Conservation (phyloP, 495 filamentous ascomycete species). For the Podospora pseudopauciseta region DNA sequence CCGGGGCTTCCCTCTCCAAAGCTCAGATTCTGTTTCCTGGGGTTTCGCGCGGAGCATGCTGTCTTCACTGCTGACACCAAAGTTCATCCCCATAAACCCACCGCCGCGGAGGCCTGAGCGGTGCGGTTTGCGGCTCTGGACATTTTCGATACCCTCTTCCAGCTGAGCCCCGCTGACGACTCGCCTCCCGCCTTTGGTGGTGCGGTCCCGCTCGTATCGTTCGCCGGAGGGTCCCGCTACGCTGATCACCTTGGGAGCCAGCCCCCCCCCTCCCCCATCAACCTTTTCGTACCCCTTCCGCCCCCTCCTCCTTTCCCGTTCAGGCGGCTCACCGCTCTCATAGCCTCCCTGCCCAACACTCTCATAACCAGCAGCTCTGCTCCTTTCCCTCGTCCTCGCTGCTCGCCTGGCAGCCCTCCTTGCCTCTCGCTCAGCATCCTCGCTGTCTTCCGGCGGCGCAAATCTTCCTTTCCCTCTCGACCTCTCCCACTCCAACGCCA, state of each 20-base stretch:
- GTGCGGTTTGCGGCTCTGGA: background rate
- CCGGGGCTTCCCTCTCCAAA: slow-evolving; percentile 17
- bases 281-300: background rate
- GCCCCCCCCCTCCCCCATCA: background rate
- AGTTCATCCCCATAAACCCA: background rate
- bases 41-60: slow-evolving; percentile 15
- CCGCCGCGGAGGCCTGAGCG: background rate
- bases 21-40: slow-evolving; percentile 26
- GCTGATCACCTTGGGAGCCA: background rate
- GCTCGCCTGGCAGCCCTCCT: background rate
- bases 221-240: background rate
- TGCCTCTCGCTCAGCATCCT: slow-evolving; percentile 11
- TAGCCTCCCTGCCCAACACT: background rate
- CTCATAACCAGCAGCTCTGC: slow-evolving; percentile 1
- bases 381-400: background rate
- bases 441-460: slow-evolving; percentile 11
- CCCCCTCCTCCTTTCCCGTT: background rate
- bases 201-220: slow-evolving; percentile 21
- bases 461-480: slow-evolving; percentile 34
- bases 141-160: slow-evolving; percentile 56
- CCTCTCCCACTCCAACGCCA: slow-evolving; percentile 32
- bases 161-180: slow-evolving; percentile 65
- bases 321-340: background rate
- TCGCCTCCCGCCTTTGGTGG: slow-evolving; percentile 44
- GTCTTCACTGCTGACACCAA: slow-evolving; percentile 22